Evolutionary conservation across 2,329 filamentous ascomycete genomes (phyloP).

Genomic region (Chaetomium strumarium): DNA sequence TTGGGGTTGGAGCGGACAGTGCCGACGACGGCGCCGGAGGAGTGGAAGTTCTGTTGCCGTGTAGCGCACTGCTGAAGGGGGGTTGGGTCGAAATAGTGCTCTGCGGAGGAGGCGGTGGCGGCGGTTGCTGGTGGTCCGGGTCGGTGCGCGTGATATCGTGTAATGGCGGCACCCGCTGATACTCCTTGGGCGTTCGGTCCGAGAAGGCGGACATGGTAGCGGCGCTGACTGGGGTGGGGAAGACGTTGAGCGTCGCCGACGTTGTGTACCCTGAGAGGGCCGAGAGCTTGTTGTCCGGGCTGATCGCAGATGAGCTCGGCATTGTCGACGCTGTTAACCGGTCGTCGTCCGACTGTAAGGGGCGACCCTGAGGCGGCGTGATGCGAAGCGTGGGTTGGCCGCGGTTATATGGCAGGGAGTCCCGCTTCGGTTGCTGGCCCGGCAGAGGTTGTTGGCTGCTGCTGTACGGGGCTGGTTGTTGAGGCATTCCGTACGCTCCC

Average conservation of each 20-base stretch:
- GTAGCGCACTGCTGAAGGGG: slow-evolving; percentile 53
- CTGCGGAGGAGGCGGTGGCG: slow-evolving; percentile 36
- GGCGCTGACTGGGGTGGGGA: slow-evolving; percentile 59
- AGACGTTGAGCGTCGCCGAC: slow-evolving; percentile 47
- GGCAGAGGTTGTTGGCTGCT: slow-evolving; percentile 24
- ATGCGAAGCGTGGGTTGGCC: slow-evolving; percentile 55
- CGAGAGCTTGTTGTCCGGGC: slow-evolving; percentile 58
- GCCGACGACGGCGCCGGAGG: slow-evolving; percentile 33
- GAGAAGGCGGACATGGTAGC: slow-evolving; percentile 36
- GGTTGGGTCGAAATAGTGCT: slow-evolving; percentile 47
- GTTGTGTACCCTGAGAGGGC: slow-evolving; percentile 46
- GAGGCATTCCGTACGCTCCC: slow-evolving; percentile 57
- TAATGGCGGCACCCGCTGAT: slow-evolving; percentile 54
- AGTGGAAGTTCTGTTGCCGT: slow-evolving; percentile 45
- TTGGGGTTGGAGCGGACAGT: slow-evolving; percentile 29
- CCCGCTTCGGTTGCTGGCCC: slow-evolving; percentile 43
- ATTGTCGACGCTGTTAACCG: slow-evolving; percentile 54
- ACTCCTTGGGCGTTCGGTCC: slow-evolving; percentile 49
- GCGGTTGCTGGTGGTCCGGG: slow-evolving; percentile 38
- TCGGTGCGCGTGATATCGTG: slow-evolving; percentile 54
- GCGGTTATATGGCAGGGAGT: slow-evolving; percentile 54
- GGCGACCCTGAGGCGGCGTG: slow-evolving; percentile 55
- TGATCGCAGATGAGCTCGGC: slow-evolving; percentile 48
- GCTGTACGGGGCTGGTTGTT: slow-evolving; percentile 33
- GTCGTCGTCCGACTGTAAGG: slow-evolving; percentile 52